These are phyloP conservation scores for Pezicula rhizophila DNA, from an alignment of 2,329 filamentous ascomycete species.

Conservation along the genomic window DNA sequence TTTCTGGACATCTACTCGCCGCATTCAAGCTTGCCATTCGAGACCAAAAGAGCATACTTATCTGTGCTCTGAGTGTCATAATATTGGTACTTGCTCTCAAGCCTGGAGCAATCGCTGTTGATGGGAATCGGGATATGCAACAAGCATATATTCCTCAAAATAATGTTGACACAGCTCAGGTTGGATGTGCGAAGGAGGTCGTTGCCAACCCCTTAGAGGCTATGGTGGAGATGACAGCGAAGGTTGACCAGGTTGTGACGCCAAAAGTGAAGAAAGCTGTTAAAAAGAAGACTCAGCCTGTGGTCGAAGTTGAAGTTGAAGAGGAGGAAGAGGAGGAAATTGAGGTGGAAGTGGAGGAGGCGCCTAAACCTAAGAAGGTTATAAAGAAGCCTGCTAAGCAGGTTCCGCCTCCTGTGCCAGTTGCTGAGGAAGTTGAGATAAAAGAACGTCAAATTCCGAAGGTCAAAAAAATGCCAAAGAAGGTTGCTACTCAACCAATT, in stretches of 20 bases:
- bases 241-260: background rate
- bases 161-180: background rate
- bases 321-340: background rate
- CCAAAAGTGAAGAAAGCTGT: background rate
- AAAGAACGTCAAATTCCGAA: too few species aligned
- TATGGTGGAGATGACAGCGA: background rate
- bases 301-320: background rate
- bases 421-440: too few species aligned
- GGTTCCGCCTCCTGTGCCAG: background rate
- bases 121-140: background rate
- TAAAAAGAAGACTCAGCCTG: background rate
- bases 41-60: constrained; percentile 55
- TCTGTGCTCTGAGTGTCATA: constrained; percentile 47
- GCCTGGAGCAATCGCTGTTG: background rate
- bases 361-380: background rate
- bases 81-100: constrained; percentile 43
- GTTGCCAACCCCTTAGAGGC: background rate
- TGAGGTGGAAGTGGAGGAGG: background rate
- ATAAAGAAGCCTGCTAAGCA: background rate
- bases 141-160: background rate
- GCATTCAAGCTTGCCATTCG: constrained; percentile 47
- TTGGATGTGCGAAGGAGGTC: background rate
- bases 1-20: constrained; percentile 48
- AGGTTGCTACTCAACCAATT: too few species aligned
- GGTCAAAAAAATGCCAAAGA: too few species aligned